Evolutionary conservation across 305 asterid genomes (phyloP).

Genomic region (Fraxinus sp.): DNA sequence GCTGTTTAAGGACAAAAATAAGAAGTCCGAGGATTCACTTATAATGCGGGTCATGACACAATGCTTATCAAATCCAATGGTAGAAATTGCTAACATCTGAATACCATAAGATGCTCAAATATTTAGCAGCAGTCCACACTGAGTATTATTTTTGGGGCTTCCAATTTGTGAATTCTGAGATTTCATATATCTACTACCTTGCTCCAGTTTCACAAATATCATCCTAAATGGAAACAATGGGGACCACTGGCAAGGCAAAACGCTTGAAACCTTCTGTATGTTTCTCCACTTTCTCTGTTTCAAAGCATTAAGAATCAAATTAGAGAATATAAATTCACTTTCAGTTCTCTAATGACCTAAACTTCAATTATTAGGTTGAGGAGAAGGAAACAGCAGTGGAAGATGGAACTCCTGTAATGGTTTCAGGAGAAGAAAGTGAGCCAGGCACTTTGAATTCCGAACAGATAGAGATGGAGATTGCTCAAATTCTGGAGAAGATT

Average conservation of each 20-base stretch:
- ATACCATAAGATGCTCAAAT: background rate
- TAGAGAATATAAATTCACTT: conserved; percentile 4
- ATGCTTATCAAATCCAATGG: background rate
- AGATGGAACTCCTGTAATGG: conserved; percentile 37
- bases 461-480: conserved; percentile 65
- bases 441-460: conserved; percentile 48
- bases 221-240: conserved; percentile 48
- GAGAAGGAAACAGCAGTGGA: conserved; percentile 37
- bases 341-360: conserved; percentile 11
- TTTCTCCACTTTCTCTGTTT: conserved; percentile 23
- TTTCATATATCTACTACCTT: background rate
- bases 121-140: background rate
- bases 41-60: background rate
- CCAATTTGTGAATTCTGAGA: conserved; percentile 11
- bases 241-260: conserved; percentile 37
- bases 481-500: conserved; percentile 77
- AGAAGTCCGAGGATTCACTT: background rate
- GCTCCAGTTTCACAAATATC: conserved; percentile 25
- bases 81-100: background rate
- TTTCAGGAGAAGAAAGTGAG: conserved; percentile 57
- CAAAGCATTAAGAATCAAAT: conserved; percentile 12
- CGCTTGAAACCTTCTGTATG: conserved; percentile 69
- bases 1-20: background rate
- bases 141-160: background rate
- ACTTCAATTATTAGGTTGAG: conserved; percentile 34